Percentiles rank a stretch among this genome's conserved stretches.
These are phyloP conservation scores for Fistulinella cinereoalba DNA, from an alignment of 1,284 basidiomycete genomes.

Conservation along the genomic window DNA sequence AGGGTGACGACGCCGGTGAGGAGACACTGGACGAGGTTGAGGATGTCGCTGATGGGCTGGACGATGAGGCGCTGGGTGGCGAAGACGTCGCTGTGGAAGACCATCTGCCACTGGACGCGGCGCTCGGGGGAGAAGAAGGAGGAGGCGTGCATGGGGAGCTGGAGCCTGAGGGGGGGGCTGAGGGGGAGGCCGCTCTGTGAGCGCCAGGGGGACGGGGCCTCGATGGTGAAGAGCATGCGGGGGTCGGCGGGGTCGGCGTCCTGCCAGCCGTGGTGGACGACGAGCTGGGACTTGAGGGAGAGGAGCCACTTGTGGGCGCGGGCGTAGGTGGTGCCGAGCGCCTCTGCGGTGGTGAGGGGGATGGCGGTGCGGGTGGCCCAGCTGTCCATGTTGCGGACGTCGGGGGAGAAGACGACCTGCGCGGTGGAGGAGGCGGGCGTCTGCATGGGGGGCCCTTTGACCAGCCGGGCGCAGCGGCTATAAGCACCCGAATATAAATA, in stretches of 20 bases:
- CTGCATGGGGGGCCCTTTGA: conserved; percentile 47
- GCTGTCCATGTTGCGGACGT: conserved; percentile 74
- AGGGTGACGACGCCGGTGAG: conserved; percentile 77
- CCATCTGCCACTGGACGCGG: conserved; percentile 83
- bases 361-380: conserved; percentile 76
- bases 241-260: conserved; percentile 57
- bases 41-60: conserved; percentile 71
- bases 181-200: conserved; percentile 70
- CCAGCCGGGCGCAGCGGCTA: too few species aligned
- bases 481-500: too few species aligned
- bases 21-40: conserved; percentile 74
- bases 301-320: conserved; percentile 73
- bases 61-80: conserved; percentile 74
- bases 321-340: conserved; percentile 72
- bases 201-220: conserved; percentile 72
- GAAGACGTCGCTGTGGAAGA: conserved; percentile 79
- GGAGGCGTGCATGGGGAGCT: conserved; percentile 71
- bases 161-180: conserved; percentile 66
- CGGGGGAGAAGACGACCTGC: conserved; percentile 71
- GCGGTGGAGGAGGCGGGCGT: conserved; percentile 40
- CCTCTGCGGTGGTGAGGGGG: conserved; percentile 75
- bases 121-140: conserved; percentile 82
- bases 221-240: conserved; percentile 73
- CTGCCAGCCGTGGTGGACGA: conserved; percentile 65
- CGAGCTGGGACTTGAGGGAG: conserved; percentile 55